Base-by-base conservation (phyloP, 2,329 filamentous ascomycete species). In the Intubia oerlemansii region DNA sequence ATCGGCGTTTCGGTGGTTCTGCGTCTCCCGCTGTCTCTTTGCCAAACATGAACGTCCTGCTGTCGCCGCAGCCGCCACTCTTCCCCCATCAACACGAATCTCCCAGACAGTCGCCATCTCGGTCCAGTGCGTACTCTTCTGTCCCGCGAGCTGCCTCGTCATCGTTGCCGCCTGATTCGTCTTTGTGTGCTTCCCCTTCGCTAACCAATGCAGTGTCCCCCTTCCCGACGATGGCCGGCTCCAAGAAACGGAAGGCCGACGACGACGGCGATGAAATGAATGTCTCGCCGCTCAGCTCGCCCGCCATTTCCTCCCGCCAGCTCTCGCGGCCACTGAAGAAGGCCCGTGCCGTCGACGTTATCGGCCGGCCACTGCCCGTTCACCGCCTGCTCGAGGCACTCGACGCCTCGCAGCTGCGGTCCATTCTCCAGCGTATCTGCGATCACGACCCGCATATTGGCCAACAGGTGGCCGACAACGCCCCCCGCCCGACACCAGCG, bases 361-460 rank as follows among this genome's bases (percentile, higher is more conserved):
- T 52, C 26, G 65, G 64, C n/a, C 56, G 63, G 16, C 61, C 61
- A 12, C 51, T 70, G 24, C 42, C 55, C 3, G 53, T 69, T 7
- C 57, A 62, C 32, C 74, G 88, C 43, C 66, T 98, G n/a, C 70
- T 98, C 36, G 85, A 98, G 53, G 95, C 88, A 1, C 67, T 98
- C 25, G 80, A 90, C 44, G 74, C 73, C 34, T 66, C 78, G 34
- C 79, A 90, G 39, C 64, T 98, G 43, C 73, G 85, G 40, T 70
- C 68, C 20, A 72, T 93, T 2, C 63, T 98, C n/a, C 79, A 84
- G 47, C 74, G 77, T 31, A 78, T 98, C 45, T 93, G 84, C 55
- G 78, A 91, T 44, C 70, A 77, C 40, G 81, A 91, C 45, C 81
- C 84, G 4, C 19, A 21, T n/a, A 76, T 98, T 36, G 74, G 73